Conservation (phyloP, 2,329 filamentous ascomycete species). For the Stylonectria norvegica region DNA sequence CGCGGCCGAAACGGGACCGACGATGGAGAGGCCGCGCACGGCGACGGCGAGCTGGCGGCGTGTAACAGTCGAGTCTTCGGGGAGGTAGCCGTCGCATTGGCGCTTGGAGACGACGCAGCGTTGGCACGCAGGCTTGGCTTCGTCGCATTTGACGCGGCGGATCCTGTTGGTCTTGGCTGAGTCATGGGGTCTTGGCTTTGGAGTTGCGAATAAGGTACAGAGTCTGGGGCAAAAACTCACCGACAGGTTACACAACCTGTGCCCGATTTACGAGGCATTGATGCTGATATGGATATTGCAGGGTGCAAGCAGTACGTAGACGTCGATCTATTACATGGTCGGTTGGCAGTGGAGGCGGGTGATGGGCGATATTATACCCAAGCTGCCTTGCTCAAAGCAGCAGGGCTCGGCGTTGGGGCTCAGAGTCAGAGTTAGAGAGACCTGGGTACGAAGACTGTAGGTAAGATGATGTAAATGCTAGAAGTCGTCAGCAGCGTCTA, state of each 20-base stretch:
- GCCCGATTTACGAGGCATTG: constrained; percentile 24
- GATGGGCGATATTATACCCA: too few species aligned
- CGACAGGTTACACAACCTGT: constrained; percentile 27
- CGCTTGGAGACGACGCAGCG: constrained; percentile 26
- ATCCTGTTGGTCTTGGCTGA: constrained; percentile 21
- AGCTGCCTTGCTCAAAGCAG: too few species aligned
- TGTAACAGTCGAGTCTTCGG: constrained; percentile 21
- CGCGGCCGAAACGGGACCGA: constrained; percentile 29
- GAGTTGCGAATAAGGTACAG: neutral
- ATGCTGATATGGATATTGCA: neutral
- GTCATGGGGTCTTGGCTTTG: neutral
- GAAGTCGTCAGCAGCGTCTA: too few species aligned
- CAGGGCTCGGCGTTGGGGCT: too few species aligned
- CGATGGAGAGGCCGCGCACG: constrained; percentile 25
- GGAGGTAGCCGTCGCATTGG: constrained; percentile 34
- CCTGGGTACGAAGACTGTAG: too few species aligned
- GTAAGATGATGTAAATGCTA: too few species aligned
- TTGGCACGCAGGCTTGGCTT: constrained; percentile 29
- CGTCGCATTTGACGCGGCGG: constrained; percentile 37
- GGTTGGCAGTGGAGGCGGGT: too few species aligned
- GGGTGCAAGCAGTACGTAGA: neutral
- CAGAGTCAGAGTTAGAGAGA: too few species aligned
- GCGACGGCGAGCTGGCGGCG: constrained; percentile 31
- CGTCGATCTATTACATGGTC: too few species aligned
- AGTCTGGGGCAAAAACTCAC: constrained; percentile 12